Conservation (phyloP, 2,329 filamentous ascomycete species). For the Colletotrichum sp. region DNA sequence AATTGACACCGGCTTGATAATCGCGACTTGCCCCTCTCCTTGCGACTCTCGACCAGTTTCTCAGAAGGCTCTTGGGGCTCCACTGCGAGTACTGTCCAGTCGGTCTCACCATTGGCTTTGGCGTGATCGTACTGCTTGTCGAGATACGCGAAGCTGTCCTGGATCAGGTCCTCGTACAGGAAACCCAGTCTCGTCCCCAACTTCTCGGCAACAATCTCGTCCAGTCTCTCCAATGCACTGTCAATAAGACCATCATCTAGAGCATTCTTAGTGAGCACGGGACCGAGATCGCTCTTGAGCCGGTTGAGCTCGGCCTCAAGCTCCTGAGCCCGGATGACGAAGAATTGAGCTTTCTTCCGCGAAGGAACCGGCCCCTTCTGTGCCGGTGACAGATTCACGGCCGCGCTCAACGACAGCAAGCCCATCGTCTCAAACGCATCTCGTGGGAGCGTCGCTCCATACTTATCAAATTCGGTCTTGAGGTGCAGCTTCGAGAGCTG, state of each 20-base stretch:
- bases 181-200: slow-evolving; percentile 43
- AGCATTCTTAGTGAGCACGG: slow-evolving; percentile 47
- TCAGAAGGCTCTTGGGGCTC: slow-evolving; percentile 24
- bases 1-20: slow-evolving; percentile 38
- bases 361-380: slow-evolving; percentile 35
- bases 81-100: slow-evolving; percentile 23
- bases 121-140: slow-evolving; percentile 29
- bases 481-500: slow-evolving; percentile 43
- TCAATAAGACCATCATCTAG: slow-evolving; percentile 42
- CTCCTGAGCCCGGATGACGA: slow-evolving; percentile 33
- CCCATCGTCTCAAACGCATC: slow-evolving; percentile 37
- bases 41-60: slow-evolving; percentile 35
- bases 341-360: slow-evolving; percentile 43
- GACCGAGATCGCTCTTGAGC: slow-evolving; percentile 42
- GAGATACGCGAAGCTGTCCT: slow-evolving; percentile 39
- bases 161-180: slow-evolving; percentile 47
- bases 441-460: slow-evolving; percentile 34
- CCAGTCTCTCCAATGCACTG: slow-evolving; percentile 37
- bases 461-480: slow-evolving; percentile 30
- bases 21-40: slow-evolving; percentile 50
- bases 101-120: slow-evolving; percentile 13
- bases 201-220: slow-evolving; percentile 41
- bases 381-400: slow-evolving; percentile 38
- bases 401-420: slow-evolving; percentile 42
- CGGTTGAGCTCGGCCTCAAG: slow-evolving; percentile 42